phyloP scores from a whole-genome alignment of 2,329 filamentous ascomycete species.

The Fusarium acutatum region DNA sequence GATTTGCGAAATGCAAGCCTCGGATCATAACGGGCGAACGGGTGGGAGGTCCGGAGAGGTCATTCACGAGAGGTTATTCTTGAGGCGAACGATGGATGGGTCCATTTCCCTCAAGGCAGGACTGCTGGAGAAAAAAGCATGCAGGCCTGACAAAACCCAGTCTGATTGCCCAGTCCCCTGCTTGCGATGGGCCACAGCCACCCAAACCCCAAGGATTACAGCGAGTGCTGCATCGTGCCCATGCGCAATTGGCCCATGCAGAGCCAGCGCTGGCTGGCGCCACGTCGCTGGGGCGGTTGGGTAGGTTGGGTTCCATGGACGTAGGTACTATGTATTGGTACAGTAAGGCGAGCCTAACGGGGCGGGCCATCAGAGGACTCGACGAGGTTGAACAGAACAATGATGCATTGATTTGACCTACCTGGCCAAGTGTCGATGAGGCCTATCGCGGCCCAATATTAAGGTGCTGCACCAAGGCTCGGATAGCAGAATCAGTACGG shows the following conservation, averaged over 20 bases:
- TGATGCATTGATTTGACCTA: conserved; percentile 22
- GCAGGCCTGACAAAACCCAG: conserved; percentile 37
- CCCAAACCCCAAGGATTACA: conserved; percentile 35
- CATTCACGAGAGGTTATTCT: conserved; percentile 41
- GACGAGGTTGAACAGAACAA: conserved; percentile 29
- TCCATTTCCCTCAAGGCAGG: conserved; percentile 14
- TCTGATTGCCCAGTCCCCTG: conserved; percentile 36
- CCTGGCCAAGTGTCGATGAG: conserved; percentile 27
- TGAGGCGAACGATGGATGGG: conserved; percentile 32
- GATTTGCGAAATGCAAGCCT: conserved; percentile 45
- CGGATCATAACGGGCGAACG: conserved; percentile 45
- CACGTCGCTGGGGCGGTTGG: conserved; percentile 40
- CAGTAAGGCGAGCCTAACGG: conserved; percentile 36
- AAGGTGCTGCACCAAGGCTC: conserved; percentile 5
- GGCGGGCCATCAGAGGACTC: conserved; percentile 18
- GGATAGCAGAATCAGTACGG: conserved; percentile 23
- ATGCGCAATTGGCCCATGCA: conserved; percentile 44
- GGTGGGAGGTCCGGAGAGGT: conserved; percentile 45
- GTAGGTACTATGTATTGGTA: neutral
- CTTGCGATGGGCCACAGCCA: conserved; percentile 31
- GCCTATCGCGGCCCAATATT: conserved; percentile 43
- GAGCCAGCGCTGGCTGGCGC: conserved; percentile 38
- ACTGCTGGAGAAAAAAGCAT: conserved; percentile 33
- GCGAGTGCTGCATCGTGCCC: conserved; percentile 39
- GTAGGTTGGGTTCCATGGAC: conserved; percentile 38